Evolutionary conservation across 345 rosid species (phyloP).

Genomic region (Murraya paniculata): DNA sequence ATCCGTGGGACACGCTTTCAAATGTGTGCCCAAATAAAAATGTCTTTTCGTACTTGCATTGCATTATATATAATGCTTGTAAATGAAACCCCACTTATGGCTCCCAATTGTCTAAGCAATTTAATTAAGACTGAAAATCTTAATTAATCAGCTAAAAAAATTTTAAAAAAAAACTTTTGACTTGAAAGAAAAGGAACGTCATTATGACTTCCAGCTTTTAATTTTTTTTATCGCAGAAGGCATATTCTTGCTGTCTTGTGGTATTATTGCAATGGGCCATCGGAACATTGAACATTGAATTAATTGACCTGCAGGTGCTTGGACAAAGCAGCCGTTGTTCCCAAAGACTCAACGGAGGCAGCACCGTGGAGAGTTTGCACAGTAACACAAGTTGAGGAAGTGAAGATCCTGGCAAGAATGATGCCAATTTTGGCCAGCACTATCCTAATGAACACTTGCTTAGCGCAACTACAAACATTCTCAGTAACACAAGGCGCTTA

Average conservation of each 20-base stretch:
- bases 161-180: no score
- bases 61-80: no score
- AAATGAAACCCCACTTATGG: no score
- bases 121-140: neutral
- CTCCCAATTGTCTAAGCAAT: neutral
- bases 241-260: no score
- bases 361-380: constrained; percentile 37
- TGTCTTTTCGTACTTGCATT: no score
- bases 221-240: no score
- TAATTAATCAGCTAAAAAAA: neutral
- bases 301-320: constrained; percentile 25
- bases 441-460: constrained; percentile 41
- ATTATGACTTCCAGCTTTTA: neutral
- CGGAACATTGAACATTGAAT: no score
- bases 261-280: no score
- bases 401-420: constrained; percentile 42
- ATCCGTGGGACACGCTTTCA: no score
- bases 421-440: constrained; percentile 43
- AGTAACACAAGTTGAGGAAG: constrained; percentile 51
- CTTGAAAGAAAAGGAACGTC: neutral
- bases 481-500: constrained; percentile 38
- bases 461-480: constrained; percentile 44
- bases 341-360: constrained; percentile 5
- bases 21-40: no score
- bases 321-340: constrained; percentile 43